A percentile compares a stretch with the other conserved stretches of the same genome.
These are phyloP conservation scores for Gossypium lobatum DNA, from an alignment of 441 rosid species.

Conservation along the genomic window DNA sequence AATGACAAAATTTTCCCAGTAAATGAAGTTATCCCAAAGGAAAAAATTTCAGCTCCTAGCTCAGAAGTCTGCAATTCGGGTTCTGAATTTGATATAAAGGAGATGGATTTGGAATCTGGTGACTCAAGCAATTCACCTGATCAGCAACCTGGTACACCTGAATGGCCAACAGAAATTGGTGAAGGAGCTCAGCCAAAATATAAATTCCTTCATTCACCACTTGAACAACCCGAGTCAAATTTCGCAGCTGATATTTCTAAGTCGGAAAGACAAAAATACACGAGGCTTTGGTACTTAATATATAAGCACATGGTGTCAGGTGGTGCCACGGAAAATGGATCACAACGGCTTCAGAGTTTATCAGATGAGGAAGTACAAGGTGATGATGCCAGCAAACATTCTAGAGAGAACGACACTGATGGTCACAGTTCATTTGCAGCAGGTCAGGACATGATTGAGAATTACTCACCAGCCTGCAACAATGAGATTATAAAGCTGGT, in stretches of 20 bases:
- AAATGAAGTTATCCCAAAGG: constrained; percentile 5
- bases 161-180: constrained; percentile 18
- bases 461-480: constrained; percentile 28
- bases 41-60: constrained; percentile 11
- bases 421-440: constrained; percentile 7
- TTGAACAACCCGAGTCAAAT: constrained; percentile 26
- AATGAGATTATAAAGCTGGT: constrained; percentile 73
- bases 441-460: constrained; percentile 18
- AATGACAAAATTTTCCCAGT: constrained; percentile 5
- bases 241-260: constrained; percentile 21
- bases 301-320: constrained; percentile 79
- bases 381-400: constrained; percentile 15
- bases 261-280: constrained; percentile 47
- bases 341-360: constrained; percentile 27
- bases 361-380: constrained; percentile 27
- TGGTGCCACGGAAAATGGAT: constrained; percentile 27
- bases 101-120: constrained; percentile 12
- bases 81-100: constrained; percentile 14
- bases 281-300: constrained; percentile 64
- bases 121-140: constrained; percentile 10
- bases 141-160: constrained; percentile 16
- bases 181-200: constrained; percentile 18
- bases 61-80: constrained; percentile 14
- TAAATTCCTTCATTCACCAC: constrained; percentile 13
- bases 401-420: constrained; percentile 9